Evolutionary conservation across 352 stramenopile genomes (phyloP).

Genomic region (Elongisporangium senticosum): DNA sequence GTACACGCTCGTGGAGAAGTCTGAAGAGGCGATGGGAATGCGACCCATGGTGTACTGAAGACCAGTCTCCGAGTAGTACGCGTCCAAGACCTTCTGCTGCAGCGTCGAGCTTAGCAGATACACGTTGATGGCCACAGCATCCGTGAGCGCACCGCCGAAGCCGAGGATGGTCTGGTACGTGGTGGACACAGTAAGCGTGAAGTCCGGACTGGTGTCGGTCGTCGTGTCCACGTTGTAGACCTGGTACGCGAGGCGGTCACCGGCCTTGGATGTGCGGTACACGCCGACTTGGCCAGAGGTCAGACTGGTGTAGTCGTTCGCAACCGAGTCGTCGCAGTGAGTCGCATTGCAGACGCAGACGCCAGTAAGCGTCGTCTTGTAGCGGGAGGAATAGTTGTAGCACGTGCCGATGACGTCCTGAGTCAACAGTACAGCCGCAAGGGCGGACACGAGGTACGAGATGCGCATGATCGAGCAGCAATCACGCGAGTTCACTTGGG

Average conservation of each 20-base stretch:
- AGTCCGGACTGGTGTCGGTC: conserved; percentile 12
- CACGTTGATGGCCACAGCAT: conserved; percentile 67
- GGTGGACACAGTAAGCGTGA: conserved; percentile 27
- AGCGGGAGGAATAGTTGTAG: conserved; percentile 31
- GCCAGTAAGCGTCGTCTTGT: conserved; percentile 32
- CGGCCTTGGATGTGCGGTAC: conserved; percentile 41
- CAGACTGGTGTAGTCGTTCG: conserved; percentile 24
- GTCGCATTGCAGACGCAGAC: conserved; percentile 51
- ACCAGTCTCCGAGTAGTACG: conserved; percentile 57
- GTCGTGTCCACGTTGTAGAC: conserved; percentile 11
- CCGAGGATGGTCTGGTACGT: conserved; percentile 64
- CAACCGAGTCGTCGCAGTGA: conserved; percentile 23
- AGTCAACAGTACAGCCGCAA: neutral
- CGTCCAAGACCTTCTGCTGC: conserved; percentile 52
- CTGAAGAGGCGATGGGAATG: conserved; percentile 69
- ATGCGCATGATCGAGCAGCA: neutral
- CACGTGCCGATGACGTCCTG: conserved; percentile 5
- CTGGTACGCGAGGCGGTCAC: conserved; percentile 38
- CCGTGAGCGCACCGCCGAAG: conserved; percentile 83
- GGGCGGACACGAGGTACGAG: neutral
- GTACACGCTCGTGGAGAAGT: conserved; percentile 63
- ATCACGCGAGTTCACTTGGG: neutral
- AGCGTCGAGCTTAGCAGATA: conserved; percentile 41
- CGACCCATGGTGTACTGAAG: conserved; percentile 66
- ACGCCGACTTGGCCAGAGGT: conserved; percentile 23